Conservation (phyloP, 768 basidiomycete species). For the Trametopsis cervina region DNA sequence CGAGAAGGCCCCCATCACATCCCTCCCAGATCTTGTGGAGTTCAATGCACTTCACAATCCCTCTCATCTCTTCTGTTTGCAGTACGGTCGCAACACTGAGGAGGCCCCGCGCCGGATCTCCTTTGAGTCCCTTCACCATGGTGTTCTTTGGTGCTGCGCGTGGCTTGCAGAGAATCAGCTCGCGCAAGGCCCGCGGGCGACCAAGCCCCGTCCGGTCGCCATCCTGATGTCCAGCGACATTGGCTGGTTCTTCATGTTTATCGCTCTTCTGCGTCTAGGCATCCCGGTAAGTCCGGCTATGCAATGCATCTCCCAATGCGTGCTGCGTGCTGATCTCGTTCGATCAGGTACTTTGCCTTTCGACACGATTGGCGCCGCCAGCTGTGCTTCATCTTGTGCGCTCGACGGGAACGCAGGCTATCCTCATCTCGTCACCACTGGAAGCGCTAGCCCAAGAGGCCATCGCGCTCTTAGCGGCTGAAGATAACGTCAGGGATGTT, state of each 20-base stretch:
- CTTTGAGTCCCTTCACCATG: constrained; percentile 27
- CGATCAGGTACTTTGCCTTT: constrained; percentile 29
- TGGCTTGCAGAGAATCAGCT: constrained; percentile 25
- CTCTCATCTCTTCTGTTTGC: constrained; percentile 30
- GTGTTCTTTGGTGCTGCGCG: constrained; percentile 27
- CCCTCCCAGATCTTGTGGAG: constrained; percentile 32
- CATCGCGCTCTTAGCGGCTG: constrained; percentile 10
- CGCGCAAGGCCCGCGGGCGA: constrained; percentile 24
- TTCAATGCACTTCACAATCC: constrained; percentile 30
- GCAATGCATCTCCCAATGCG: background rate
- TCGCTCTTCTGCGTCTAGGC: constrained; percentile 30
- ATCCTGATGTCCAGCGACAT: constrained; percentile 33
- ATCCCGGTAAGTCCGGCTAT: constrained; percentile 25
- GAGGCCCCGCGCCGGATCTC: constrained; percentile 25
- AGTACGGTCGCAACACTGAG: constrained; percentile 22
- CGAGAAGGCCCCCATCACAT: constrained; percentile 22
- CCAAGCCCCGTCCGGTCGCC: constrained; percentile 26
- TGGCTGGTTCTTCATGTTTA: constrained; percentile 31
- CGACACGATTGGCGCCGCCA: constrained; percentile 29
- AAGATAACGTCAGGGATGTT: background rate
- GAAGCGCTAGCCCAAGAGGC: constrained; percentile 27
- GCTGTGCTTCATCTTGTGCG: constrained; percentile 31
- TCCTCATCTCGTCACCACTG: constrained; percentile 28
- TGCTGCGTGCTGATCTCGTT: background rate
- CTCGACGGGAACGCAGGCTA: constrained; percentile 23